Base-by-base conservation (phyloP, 1,284 basidiomycete genomes). In the Tilletiopsis washingtonensis region DNA sequence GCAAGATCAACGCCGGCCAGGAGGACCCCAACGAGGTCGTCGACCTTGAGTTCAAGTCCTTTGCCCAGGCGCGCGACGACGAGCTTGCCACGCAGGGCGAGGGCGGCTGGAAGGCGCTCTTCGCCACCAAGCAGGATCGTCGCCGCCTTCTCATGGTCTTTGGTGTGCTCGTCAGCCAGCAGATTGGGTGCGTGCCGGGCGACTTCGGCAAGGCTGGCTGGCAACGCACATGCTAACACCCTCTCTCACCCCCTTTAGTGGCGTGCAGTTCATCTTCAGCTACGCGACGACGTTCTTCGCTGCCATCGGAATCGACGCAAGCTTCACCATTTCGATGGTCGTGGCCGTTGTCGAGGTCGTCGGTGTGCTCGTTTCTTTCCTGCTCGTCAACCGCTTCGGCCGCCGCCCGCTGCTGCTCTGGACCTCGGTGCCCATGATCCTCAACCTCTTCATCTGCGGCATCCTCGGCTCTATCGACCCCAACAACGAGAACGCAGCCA, bases 321-420 rank as follows among this genome's bases (percentile, higher is more conserved):
- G 74, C 6, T 77, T 77, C 64, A 59, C 74, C 51, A 74, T 76
- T 56, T 76, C 76, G 39, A 74, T 75, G 51, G 65, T 71, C 40
- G 62, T 64, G 49, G 61, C 67, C 26, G 53, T 63, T 52, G 53
- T 69, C 53, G 75, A 77, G 52, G 75, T 77, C 15, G 62, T 76
- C 44, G 76, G 76, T 54, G 68, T 74, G 17, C 47, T 72, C 41
- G 66, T 64, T 37, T 73, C 69, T 1, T 76, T 77, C 74, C 70
- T 75, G 50, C 54, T 77, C 20, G 75, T 77, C 52, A 73, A 75
- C 56, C 68, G 76, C 40, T 75, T 74, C 59, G 76, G 76, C n/a
- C 71, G 76, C 47, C 63, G 76, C 25, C 74, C 75, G 2, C 53
- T 77, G 24, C 69, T 77, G 19, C 62, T 77, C 41, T 73, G 58